phyloP scores from a whole-genome alignment of 2,329 filamentous ascomycete species.

The Beauveria varroae region DNA sequence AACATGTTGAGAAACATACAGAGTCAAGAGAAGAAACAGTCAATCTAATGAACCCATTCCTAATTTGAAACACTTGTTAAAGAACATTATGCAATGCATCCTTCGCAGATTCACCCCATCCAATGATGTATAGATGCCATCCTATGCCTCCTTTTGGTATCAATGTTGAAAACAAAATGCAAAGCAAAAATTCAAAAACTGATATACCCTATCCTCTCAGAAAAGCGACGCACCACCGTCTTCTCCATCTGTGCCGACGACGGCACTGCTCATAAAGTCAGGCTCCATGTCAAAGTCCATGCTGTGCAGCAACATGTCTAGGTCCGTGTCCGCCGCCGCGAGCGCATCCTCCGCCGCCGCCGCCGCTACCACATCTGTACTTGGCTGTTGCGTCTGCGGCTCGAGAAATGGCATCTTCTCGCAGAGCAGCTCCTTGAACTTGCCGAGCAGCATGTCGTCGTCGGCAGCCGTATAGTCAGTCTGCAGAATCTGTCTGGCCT shows the following conservation, averaged over 20 bases:
- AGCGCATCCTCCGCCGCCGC: slow-evolving; percentile 15
- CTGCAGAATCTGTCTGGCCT: slow-evolving; percentile 41
- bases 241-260: background rate
- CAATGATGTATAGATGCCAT: background rate
- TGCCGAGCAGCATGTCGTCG: slow-evolving; percentile 41
- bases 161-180: background rate
- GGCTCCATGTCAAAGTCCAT: slow-evolving; percentile 35
- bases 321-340: slow-evolving; percentile 17
- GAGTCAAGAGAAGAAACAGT: background rate
- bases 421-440: slow-evolving; percentile 43
- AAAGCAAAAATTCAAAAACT: background rate
- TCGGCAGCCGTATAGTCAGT: slow-evolving; percentile 45
- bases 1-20: background rate
- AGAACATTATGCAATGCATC: background rate
- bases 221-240: background rate
- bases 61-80: background rate
- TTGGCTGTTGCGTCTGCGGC: background rate
- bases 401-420: slow-evolving; percentile 18
- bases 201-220: background rate
- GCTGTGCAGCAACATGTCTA: slow-evolving; percentile 34
- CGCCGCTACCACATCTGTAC: background rate
- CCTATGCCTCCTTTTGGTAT: slow-evolving; percentile 4
- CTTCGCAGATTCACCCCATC: background rate
- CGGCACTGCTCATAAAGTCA: slow-evolving; percentile 14
- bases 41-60: background rate